Evolutionary conservation across 2,329 filamentous ascomycete species (phyloP), one percentile per base, ranked within the genome.

Genomic region (Neonectria hederae): DNA sequence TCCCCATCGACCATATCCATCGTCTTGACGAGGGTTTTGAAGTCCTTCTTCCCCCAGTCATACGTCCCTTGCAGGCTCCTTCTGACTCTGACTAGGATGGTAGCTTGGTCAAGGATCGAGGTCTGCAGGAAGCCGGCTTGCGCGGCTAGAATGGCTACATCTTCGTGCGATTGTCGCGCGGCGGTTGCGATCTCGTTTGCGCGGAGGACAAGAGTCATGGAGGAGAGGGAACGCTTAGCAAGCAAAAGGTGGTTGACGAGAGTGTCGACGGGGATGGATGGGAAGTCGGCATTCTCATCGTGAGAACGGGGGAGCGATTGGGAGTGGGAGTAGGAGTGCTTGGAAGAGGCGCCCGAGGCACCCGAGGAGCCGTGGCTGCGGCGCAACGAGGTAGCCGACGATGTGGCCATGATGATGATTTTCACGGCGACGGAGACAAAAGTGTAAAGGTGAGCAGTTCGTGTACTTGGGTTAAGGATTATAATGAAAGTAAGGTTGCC

Each of bases 171-270:
- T 32, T 85, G 82, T 35, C 93, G 90, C 5, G 94, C 93, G 14
- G 87, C 84, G 21, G 88, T 93, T 48, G 96, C 91, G 60, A 97
- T 89, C 74, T 97, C 92, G 75, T 96, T 94, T 69, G 94, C 94
- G 64, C 92, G 92, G 76, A 92, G 90, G 55, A 97, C 93, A 65
- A 92, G 89, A 45, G 85, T 88, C 77, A 97, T 94, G 11, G 93
- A 93, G 17, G 92, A 92, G 5, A 98, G 86, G 1, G 94, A 94
- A 48, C 93, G 89, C 77, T 97, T 97, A 9, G 95, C 92, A 30
- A 91, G 90, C 43, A 97, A 88, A 38, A 97, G 90, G 79, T 97
- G 90, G 57, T 89, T 87, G 60, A 97, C 92, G 46, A 98, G 88
- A 24, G 88, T 89, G 72, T 97, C 93, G 74, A 97, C 87, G 35